Percentiles rank a stretch among this genome's conserved stretches.
phyloP scores from a whole-genome alignment of 768 basidiomycete genomes.

The Mycena rosella region DNA sequence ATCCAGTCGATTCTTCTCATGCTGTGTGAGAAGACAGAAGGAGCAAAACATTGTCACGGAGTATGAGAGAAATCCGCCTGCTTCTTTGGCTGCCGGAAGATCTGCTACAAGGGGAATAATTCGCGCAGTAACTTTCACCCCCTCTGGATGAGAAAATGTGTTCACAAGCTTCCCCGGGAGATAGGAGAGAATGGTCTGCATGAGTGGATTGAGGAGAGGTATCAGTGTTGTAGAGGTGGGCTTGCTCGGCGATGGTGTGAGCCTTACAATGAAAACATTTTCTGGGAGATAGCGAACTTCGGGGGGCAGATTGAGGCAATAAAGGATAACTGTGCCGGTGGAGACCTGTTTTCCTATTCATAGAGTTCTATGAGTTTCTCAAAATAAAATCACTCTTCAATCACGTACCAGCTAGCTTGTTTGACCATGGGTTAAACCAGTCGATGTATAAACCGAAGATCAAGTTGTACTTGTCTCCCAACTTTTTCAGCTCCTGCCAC shows the following conservation, averaged over 20 bases:
- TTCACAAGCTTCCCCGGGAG: slow-evolving; percentile 9
- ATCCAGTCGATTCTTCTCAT: slow-evolving; percentile 32
- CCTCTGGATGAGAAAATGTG: slow-evolving; percentile 30
- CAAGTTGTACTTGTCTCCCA: slow-evolving; percentile 23
- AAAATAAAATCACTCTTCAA: too few relatives aligned
- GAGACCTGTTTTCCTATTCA: slow-evolving; percentile 14
- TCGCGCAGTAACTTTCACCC: slow-evolving; percentile 23
- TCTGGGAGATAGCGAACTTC: slow-evolving; percentile 38
- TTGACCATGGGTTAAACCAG: slow-evolving; percentile 42
- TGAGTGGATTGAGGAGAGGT: slow-evolving; percentile 13
- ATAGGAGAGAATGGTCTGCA: background rate
- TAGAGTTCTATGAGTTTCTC: too few relatives aligned
- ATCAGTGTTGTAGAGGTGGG: background rate
- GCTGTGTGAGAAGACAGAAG: slow-evolving; percentile 26
- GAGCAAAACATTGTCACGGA: slow-evolving; percentile 34
- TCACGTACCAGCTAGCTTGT: slow-evolving; percentile 37
- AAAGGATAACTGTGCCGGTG: slow-evolving; percentile 27
- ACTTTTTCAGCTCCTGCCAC: background rate
- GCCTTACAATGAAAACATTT: slow-evolving; percentile 42
- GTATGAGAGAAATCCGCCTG: slow-evolving; percentile 32
- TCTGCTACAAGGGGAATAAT: slow-evolving; percentile 35
- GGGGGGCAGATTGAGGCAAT: slow-evolving; percentile 44
- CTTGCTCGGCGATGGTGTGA: slow-evolving; percentile 42
- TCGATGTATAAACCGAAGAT: slow-evolving; percentile 39
- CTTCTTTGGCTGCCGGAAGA: slow-evolving; percentile 28